phyloP scores from a whole-genome alignment of 495 filamentous ascomycete species.

The Penicillium malachiteum region DNA sequence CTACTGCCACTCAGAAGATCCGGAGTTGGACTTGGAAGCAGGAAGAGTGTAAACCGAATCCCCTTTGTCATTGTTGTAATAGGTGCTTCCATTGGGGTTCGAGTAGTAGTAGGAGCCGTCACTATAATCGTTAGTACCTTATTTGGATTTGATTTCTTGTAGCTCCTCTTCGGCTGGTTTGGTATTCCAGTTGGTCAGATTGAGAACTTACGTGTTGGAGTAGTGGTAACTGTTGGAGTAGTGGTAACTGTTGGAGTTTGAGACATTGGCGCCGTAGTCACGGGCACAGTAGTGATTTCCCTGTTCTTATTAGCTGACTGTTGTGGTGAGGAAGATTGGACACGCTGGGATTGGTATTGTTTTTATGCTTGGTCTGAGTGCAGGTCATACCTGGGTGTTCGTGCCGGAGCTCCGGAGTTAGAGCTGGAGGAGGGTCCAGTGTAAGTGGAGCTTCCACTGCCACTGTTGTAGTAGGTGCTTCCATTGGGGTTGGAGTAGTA shows the following conservation, averaged over 20 bases:
- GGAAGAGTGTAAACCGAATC: conserved; percentile 12
- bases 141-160: no score
- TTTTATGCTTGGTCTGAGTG: not conserved
- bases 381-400: conserved; percentile 47
- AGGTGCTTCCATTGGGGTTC: conserved; percentile 51
- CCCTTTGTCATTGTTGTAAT: conserved; percentile 38
- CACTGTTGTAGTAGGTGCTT: conserved; percentile 49
- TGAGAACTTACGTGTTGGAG: conserved; percentile 36
- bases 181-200: not conserved
- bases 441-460: conserved; percentile 10
- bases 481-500: conserved; percentile 54
- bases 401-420: conserved; percentile 38
- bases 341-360: not conserved
- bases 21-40: not conserved
- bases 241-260: conserved; percentile 49
- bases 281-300: conserved; percentile 53
- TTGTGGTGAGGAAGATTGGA: no score
- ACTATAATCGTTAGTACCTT: conserved; percentile 19
- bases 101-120: conserved; percentile 55
- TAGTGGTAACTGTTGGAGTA: no score
- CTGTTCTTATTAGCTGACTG: conserved; percentile 15
- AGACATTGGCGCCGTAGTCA: conserved; percentile 43
- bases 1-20: no score
- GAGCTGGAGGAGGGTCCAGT: conserved; percentile 4
- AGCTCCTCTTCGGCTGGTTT: no score